Evolutionary conservation across 495 filamentous ascomycete genomes (phyloP).

Genomic region (Tuber microsphaerosporum): DNA sequence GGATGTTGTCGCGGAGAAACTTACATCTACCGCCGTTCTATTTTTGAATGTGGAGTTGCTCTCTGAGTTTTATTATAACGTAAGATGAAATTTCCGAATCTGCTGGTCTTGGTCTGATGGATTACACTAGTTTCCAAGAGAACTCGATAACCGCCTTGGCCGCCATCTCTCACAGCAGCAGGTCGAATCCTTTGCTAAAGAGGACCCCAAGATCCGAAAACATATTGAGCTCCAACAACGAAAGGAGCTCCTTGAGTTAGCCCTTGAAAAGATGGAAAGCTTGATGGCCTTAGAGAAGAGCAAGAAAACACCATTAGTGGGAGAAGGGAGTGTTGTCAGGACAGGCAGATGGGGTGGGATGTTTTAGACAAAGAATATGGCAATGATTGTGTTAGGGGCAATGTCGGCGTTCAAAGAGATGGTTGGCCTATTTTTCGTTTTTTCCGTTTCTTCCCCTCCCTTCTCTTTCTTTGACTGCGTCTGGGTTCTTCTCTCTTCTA

Average conservation of each 20-base stretch:
- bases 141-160: slow-evolving; percentile 81
- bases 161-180: slow-evolving; percentile 68
- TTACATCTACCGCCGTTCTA: slow-evolving; percentile 86
- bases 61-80: slow-evolving; percentile 89
- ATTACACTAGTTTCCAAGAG: slow-evolving; percentile 64
- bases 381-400: not conserved
- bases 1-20: slow-evolving; percentile 90
- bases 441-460: not conserved
- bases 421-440: slow-evolving; percentile 17
- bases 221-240: slow-evolving; percentile 86
- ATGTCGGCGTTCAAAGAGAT: slow-evolving; percentile 29
- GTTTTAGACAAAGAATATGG: slow-evolving; percentile 23
- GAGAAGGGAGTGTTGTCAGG: slow-evolving; percentile 14
- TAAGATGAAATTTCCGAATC: slow-evolving; percentile 14
- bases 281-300: slow-evolving; percentile 64
- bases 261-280: slow-evolving; percentile 87
- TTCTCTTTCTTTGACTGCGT: not conserved
- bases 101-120: not conserved
- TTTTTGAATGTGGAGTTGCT: slow-evolving; percentile 97
- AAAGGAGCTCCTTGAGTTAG: slow-evolving; percentile 88
- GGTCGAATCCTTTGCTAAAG: slow-evolving; percentile 81
- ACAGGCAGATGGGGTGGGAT: slow-evolving; percentile 34
- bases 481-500: not conserved
- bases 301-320: slow-evolving; percentile 31
- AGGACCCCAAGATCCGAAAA: slow-evolving; percentile 77